A percentile compares a stretch with the other conserved stretches of the same genome.
Conservation (phyloP, 495 filamentous ascomycete species). For the Aspergillus campestris region DNA sequence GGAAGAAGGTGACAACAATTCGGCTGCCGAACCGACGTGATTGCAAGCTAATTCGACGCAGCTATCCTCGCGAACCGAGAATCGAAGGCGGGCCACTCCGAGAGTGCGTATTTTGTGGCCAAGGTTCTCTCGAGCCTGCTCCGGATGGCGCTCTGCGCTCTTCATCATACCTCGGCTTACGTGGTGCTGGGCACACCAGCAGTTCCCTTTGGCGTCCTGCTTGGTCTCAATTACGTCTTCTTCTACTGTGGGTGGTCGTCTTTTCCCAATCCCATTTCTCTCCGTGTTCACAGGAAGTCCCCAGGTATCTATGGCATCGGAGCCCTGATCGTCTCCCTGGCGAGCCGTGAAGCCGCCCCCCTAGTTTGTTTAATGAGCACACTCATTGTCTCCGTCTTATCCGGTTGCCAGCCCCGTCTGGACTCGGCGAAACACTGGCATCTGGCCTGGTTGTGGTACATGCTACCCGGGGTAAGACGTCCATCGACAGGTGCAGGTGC, state of each 20-base stretch:
- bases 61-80: constrained; percentile 36
- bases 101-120: constrained; percentile 47
- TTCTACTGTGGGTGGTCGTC: constrained; percentile 32
- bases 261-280: too few species aligned
- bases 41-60: constrained; percentile 42
- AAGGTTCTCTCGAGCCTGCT: constrained; percentile 42
- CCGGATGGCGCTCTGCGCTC: constrained; percentile 39
- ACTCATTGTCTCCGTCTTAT: constrained; percentile 41
- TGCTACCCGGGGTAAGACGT: constrained; percentile 34
- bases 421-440: constrained; percentile 41
- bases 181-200: constrained; percentile 41
- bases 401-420: constrained; percentile 42
- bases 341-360: constrained; percentile 39
- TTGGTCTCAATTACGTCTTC: constrained; percentile 42
- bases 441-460: constrained; percentile 47
- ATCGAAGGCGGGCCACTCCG: constrained; percentile 44
- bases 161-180: constrained; percentile 48
- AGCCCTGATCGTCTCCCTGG: constrained; percentile 40
- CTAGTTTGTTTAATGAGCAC: constrained; percentile 38
- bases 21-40: constrained; percentile 43
- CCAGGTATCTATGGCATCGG: constrained; percentile 46
- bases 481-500: too few species aligned
- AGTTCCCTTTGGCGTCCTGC: constrained; percentile 35
- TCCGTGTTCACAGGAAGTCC: too few species aligned
- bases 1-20: constrained; percentile 5